Evolutionary conservation across 768 basidiomycete species (phyloP), one percentile per base, ranked within the genome.

Genomic region (Inosperma sp.): DNA sequence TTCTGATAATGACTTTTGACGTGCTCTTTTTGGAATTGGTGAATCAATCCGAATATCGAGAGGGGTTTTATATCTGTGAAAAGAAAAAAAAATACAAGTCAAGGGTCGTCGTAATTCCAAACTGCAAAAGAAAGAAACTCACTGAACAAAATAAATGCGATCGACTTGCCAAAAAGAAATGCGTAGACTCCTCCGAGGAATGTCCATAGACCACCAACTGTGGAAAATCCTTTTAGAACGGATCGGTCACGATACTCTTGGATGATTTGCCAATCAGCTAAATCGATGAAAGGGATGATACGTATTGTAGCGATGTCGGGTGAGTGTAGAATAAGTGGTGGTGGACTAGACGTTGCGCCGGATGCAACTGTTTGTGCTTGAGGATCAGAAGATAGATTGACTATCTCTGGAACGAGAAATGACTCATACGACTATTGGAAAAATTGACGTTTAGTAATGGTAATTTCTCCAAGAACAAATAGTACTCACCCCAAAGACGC

Each of bases 241-340:
- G 46, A 31, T 19, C 14, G 8, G 2, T 35, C 46, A 12, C 46
- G 29, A 21, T 16, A 49, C 14, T 49, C 48, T 39, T 49, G 33
- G 8, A 49, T 14, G 40, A 49, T 36, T 5, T 16, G 40, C 43
- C 47, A 49, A 19, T 57, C 59, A 13, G 45, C 51, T 12, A 53
- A 16, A 40, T 53, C 56, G 9, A 21, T 42, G 26, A 50, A 31
- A 5, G 31, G 22, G 16, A 26, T 55, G 12, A 59, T 29, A 9
- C 56, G 54, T 5, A 61, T 30, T 1, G 62, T 59, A 0, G 59
- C 48, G 6, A 54, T 50, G 16, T 56, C 31, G 8, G 43, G n/a
- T 16, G 25, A 8, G 1, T 19, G 36, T 13, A 39, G 31, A 23
- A 54, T 51, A 17, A 45, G 41, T n/a, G n/a, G n/a, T n/a, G n/a